Conservation (phyloP, 2,329 filamentous ascomycete genomes). For the Claviceps sp. region DNA sequence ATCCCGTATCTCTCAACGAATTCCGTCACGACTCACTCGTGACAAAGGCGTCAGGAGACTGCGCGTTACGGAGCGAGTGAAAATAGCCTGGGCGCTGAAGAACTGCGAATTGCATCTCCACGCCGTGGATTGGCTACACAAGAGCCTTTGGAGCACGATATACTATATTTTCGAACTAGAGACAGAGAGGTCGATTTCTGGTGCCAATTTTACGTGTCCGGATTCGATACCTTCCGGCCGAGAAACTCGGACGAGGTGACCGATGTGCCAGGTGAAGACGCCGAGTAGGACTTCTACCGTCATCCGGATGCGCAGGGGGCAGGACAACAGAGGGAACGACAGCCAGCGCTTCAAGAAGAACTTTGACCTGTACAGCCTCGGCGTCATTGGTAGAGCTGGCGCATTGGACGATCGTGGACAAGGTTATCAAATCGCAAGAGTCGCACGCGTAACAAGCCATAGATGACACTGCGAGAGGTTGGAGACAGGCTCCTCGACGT, state of each 20-base stretch:
- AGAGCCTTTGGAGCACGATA: slow-evolving; percentile 41
- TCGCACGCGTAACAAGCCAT: slow-evolving; percentile 21
- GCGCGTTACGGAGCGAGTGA: slow-evolving; percentile 36
- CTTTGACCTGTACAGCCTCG: slow-evolving; percentile 39
- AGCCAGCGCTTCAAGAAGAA: slow-evolving; percentile 30
- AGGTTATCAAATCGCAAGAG: slow-evolving; percentile 18
- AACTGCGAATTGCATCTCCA: slow-evolving; percentile 42
- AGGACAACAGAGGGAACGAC: slow-evolving; percentile 14
- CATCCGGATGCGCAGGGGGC: slow-evolving; percentile 29
- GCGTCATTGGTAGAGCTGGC: slow-evolving; percentile 39
- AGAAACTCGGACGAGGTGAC: slow-evolving; percentile 36
- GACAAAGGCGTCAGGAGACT: slow-evolving; percentile 23
- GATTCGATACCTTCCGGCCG: slow-evolving; percentile 42
- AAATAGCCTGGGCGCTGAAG: slow-evolving; percentile 35
- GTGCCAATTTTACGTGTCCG: slow-evolving; percentile 24
- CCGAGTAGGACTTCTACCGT: slow-evolving; percentile 34
- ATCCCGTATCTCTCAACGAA: slow-evolving; percentile 23
- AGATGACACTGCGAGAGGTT: slow-evolving; percentile 22
- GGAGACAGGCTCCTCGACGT: slow-evolving; percentile 18
- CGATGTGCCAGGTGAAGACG: slow-evolving; percentile 30
- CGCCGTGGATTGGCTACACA: slow-evolving; percentile 44
- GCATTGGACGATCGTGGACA: slow-evolving; percentile 35
- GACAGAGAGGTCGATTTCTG: slow-evolving; percentile 21
- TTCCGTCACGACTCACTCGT: slow-evolving; percentile 17
- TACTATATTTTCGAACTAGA: slow-evolving; percentile 33